Evolutionary conservation across 352 stramenopile species (phyloP), one percentile per base, ranked within the genome.

Genomic region (Globisporangium recalcitrans): DNA sequence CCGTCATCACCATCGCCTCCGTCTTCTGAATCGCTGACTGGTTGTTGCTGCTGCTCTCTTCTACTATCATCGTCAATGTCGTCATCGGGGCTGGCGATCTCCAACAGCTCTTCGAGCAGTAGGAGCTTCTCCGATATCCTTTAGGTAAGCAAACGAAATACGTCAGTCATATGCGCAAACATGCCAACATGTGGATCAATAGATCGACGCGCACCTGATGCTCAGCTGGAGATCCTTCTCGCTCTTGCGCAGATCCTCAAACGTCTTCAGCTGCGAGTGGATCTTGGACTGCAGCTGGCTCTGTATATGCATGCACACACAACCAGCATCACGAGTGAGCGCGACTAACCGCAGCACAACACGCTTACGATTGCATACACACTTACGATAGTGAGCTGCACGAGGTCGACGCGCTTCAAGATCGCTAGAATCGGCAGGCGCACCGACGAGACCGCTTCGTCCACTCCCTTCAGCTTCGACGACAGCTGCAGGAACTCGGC

Each of bases 401-500:
- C 84, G 58, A 84, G 72, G 54, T 92, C 73, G 36, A 96, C 87
- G 38, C 82, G 83, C 60, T 93, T 80, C 27, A 94, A 70, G n/a
- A 94, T 87, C 11, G 71, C 74, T 24, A 84, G 63, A 38, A 96
- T 82, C 29, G 87, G 85, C 46, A 71, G 66, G 29, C 83, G 82
- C 34, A 96, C 79, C 11, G 83, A 91, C 10, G 82, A 88, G 19
- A 94, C 85, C 22, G 87, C 84, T 60, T 91, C 87, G 55, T 96
- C 86, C 29, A 96, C 85, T 22, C 83, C 87, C 63, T 93, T 92
- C 29, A 96, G 76, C 67, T 86, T 89, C 49, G 84, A 88, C 42
- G 87, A 96, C 51, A 96, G 80, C 73, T 96, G 87, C 44, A 96
- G 72, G 60, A 96, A 96, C 73, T 96, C 87, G 51, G 83, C 75